Evolutionary conservation across 2,329 filamentous ascomycete genomes (phyloP).

Genomic region (Ophiocordyceps polyrhachis-furcata): DNA sequence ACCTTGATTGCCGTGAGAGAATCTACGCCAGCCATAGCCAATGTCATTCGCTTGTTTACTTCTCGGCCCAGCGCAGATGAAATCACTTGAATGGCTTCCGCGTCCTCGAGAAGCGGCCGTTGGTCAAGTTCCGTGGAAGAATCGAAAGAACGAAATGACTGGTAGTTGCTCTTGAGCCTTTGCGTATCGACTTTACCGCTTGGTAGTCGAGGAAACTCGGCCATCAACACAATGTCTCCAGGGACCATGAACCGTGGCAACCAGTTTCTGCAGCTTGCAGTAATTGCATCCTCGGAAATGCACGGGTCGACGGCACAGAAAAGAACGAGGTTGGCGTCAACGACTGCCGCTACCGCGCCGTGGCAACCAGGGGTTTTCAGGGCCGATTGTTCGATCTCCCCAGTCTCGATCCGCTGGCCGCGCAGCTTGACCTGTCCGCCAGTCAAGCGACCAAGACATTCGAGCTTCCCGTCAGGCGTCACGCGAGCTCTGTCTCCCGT

Average conservation of each 20-base stretch:
- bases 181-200: conserved; percentile 73
- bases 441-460: conserved; percentile 64
- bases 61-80: conserved; percentile 19
- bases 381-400: conserved; percentile 56
- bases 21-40: conserved; percentile 42
- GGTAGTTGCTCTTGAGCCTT: conserved; percentile 34
- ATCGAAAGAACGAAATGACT: conserved; percentile 4
- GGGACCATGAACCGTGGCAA: conserved; percentile 74
- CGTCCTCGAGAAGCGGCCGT: conserved; percentile 6
- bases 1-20: conserved; percentile 33
- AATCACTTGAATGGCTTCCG: conserved; percentile 21
- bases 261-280: conserved; percentile 49
- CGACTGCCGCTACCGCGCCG: conserved; percentile 46
- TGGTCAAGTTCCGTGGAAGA: background rate
- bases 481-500: conserved; percentile 72
- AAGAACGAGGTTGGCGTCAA: conserved; percentile 49
- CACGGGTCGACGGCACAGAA: conserved; percentile 44
- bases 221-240: conserved; percentile 45
- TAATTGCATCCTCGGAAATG: conserved; percentile 22
- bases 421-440: conserved; percentile 74
- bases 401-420: conserved; percentile 66
- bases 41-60: conserved; percentile 18
- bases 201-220: conserved; percentile 52
- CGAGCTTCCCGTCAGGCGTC: conserved; percentile 47
- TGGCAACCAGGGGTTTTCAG: conserved; percentile 43